These are phyloP conservation scores for Nakazawaea peltata DNA, from an alignment of 805 yeast species.

Conservation along the genomic window DNA sequence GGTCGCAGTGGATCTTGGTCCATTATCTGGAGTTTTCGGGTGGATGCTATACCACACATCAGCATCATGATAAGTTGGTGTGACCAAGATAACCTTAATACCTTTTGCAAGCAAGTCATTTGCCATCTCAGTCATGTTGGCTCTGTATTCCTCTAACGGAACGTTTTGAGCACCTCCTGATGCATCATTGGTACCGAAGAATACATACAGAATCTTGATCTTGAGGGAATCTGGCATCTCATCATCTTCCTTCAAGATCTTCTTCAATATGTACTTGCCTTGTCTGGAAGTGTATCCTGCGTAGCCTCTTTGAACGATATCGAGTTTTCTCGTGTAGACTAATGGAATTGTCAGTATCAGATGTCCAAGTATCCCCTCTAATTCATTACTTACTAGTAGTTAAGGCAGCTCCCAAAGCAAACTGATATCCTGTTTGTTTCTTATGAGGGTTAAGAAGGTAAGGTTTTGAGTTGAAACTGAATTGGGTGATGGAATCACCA, in stretches of 20 bases:
- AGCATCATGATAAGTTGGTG: slow-evolving; percentile 52
- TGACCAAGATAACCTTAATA: slow-evolving; percentile 50
- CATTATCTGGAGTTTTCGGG: slow-evolving; percentile 18
- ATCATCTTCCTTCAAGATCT: slow-evolving; percentile 43
- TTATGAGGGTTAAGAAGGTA: too few species aligned
- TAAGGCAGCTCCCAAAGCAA: slow-evolving; percentile 28
- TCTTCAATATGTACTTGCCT: slow-evolving; percentile 40
- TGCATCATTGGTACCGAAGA: slow-evolving; percentile 81
- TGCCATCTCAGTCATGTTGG: slow-evolving; percentile 39
- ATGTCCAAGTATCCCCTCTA: too few species aligned
- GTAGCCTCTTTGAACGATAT: slow-evolving; percentile 67
- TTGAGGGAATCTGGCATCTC: slow-evolving; percentile 23
- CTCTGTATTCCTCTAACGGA: slow-evolving; percentile 36
- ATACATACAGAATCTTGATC: slow-evolving; percentile 42
- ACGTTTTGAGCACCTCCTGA: slow-evolving; percentile 44
- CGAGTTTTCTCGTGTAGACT: slow-evolving; percentile 54
- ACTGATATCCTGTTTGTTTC: too few species aligned
- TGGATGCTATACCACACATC: too few species aligned
- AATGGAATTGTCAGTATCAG: too few species aligned
- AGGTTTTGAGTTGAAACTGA: slow-evolving; percentile 31
- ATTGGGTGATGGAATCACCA: slow-evolving; percentile 69
- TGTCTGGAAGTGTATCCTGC: slow-evolving; percentile 68
- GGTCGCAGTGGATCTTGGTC: slow-evolving; percentile 37
- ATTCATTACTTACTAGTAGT: too few species aligned
- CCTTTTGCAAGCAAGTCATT: slow-evolving; percentile 28